Conservation (phyloP, 129 eudicot species). For the Mikania micrantha region DNA sequence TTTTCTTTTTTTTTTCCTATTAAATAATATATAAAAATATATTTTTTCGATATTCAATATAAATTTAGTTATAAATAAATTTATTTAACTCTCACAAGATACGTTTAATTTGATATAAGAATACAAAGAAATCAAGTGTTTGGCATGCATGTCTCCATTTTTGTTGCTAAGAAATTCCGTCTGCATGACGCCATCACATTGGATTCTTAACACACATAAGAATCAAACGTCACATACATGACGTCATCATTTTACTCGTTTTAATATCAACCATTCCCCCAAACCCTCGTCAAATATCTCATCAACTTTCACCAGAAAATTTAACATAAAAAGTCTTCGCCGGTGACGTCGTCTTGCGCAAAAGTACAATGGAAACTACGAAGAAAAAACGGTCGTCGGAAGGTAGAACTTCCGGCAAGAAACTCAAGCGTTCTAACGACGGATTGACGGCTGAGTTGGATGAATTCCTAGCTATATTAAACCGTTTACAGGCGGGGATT, state of each 20-base stretch:
- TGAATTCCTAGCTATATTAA: constrained; percentile 15
- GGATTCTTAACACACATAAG: neutral
- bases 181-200: neutral
- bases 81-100: too few relatives aligned
- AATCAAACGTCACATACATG: neutral
- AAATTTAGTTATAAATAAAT: too few relatives aligned
- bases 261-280: neutral
- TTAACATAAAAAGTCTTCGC: too few relatives aligned
- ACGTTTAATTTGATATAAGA: too few relatives aligned
- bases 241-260: neutral
- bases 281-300: neutral
- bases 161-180: too few relatives aligned
- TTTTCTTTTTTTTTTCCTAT: too few relatives aligned
- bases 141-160: too few relatives aligned
- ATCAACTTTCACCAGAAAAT: neutral
- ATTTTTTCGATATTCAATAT: too few relatives aligned
- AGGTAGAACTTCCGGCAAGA: constrained; percentile 9
- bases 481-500: constrained; percentile 11
- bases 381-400: constrained; percentile 17
- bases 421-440: constrained; percentile 1
- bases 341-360: too few relatives aligned
- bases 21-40: too few relatives aligned
- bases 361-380: constrained; percentile 1
- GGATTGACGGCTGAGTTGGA: constrained; percentile 9
- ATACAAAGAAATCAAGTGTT: too few relatives aligned